Conservation (phyloP, 2,329 filamentous ascomycete species). For the Pezicula rhizophila region DNA sequence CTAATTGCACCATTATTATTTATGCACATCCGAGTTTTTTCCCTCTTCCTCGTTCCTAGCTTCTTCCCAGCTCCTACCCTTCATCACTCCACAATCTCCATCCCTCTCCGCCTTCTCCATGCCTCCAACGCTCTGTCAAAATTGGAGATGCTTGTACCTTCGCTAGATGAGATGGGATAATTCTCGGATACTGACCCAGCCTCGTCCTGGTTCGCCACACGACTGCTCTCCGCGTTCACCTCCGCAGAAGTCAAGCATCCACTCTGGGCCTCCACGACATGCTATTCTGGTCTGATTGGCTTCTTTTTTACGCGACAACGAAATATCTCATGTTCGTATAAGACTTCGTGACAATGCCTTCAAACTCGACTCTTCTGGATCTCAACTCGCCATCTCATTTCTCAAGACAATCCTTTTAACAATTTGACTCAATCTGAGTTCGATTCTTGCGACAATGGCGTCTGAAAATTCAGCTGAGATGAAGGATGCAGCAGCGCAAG, state of each 20-base stretch:
- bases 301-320: not conserved
- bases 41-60: too few species aligned
- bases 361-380: not conserved
- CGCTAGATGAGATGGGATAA: not conserved
- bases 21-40: too few species aligned
- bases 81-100: too few species aligned
- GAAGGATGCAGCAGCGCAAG: not conserved
- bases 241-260: too few species aligned
- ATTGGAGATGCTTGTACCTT: not conserved
- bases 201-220: not conserved
- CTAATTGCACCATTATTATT: too few species aligned
- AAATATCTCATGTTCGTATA: too few species aligned
- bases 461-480: not conserved
- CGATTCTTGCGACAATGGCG: not conserved
- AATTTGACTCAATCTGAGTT: too few species aligned
- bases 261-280: not conserved
- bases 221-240: not conserved
- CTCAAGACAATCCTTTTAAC: too few species aligned
- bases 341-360: too few species aligned
- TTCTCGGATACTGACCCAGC: not conserved
- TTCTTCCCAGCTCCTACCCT: too few species aligned
- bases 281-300: not conserved
- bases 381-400: not conserved
- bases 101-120: too few species aligned
- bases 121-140: too few species aligned